A percentile compares a stretch with the other conserved stretches of the same genome.
Evolutionary conservation across 2,329 filamentous ascomycete genomes (phyloP).

Genomic region (Xylariales sp.): DNA sequence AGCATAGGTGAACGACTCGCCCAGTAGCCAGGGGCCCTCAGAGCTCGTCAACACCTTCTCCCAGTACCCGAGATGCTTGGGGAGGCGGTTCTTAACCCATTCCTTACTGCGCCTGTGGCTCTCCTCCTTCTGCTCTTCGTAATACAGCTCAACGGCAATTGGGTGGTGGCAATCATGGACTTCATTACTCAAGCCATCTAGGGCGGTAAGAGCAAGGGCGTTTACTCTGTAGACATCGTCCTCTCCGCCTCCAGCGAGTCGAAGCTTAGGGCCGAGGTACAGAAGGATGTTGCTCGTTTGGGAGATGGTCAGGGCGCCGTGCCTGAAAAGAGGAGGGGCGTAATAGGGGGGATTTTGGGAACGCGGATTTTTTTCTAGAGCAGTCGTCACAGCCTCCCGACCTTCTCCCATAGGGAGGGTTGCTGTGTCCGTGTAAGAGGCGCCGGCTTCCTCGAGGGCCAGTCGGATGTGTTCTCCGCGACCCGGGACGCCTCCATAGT

Average conservation of each 20-base stretch:
- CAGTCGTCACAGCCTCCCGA: constrained; percentile 14
- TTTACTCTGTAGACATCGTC: constrained; percentile 66
- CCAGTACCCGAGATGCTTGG: constrained; percentile 77
- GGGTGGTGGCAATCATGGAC: constrained; percentile 81
- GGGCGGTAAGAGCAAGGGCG: constrained; percentile 71
- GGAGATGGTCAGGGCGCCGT: constrained; percentile 69
- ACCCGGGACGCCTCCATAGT: constrained; percentile 76
- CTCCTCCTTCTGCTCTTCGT: constrained; percentile 81
- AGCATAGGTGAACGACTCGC: constrained; percentile 73
- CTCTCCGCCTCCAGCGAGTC: constrained; percentile 59
- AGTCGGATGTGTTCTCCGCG: constrained; percentile 79
- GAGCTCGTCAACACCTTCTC: constrained; percentile 71
- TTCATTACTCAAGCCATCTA: constrained; percentile 77
- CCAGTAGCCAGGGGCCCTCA: constrained; percentile 74
- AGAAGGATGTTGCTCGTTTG: constrained; percentile 79
- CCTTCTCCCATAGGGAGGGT: constrained; percentile 50
- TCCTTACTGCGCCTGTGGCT: constrained; percentile 66
- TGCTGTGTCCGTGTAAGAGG: constrained; percentile 70
- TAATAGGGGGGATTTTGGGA: constrained; percentile 70
- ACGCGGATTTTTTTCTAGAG: constrained; percentile 43
- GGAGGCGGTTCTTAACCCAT: constrained; percentile 70
- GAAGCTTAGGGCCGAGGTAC: constrained; percentile 72
- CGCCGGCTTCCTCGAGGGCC: constrained; percentile 74
- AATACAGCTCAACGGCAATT: constrained; percentile 66
- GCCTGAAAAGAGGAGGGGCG: constrained; percentile 72